These are phyloP conservation scores for Biancaea sappan DNA, from an alignment of 306 rosid genomes.

Conservation along the genomic window DNA sequence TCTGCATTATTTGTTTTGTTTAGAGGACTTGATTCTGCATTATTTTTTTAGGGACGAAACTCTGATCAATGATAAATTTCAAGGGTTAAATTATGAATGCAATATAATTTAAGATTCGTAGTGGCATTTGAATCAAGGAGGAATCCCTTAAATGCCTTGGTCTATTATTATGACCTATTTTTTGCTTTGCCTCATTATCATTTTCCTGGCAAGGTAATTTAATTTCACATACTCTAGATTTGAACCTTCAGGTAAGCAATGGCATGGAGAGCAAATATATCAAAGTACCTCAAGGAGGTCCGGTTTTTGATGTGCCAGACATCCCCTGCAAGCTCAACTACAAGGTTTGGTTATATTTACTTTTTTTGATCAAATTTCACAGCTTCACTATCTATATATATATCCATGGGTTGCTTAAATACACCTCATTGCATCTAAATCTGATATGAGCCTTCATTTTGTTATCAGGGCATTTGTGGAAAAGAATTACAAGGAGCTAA, in stretches of 20 bases:
- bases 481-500: conserved; percentile 81
- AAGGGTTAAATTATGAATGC: not conserved
- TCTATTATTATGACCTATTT: not conserved
- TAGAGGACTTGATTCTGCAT: no score
- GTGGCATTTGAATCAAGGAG: not conserved
- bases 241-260: conserved; percentile 40
- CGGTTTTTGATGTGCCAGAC: conserved; percentile 88
- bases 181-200: not conserved
- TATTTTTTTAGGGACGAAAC: not conserved
- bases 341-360: conserved; percentile 61
- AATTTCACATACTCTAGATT: conserved; percentile 30
- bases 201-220: conserved; percentile 12
- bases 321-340: conserved; percentile 80
- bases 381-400: not conserved
- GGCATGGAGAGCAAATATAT: conserved; percentile 90
- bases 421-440: not conserved
- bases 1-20: not conserved
- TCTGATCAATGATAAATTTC: not conserved
- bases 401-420: not conserved
- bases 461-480: conserved; percentile 78
- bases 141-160: not conserved
- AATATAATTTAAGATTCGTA: not conserved
- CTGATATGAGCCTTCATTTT: not conserved
- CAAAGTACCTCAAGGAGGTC: conserved; percentile 82
- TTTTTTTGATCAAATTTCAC: not conserved